Evolutionary conservation across 2,329 filamentous ascomycete genomes (phyloP).

Genomic region (Diaporthe sp.): DNA sequence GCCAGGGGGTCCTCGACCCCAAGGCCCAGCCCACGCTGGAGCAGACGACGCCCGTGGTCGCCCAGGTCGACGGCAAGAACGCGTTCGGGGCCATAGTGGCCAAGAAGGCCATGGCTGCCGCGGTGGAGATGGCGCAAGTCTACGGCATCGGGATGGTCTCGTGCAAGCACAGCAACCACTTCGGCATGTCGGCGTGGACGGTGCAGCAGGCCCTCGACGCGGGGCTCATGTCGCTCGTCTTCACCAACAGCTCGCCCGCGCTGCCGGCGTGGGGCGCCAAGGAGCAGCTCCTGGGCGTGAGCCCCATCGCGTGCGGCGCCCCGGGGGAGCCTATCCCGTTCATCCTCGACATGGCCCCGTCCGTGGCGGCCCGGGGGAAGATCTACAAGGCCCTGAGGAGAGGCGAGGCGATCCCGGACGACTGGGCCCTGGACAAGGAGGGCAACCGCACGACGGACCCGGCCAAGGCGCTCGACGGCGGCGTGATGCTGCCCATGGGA

Average conservation of each 20-base stretch:
- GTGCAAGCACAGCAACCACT: slow-evolving; percentile 84
- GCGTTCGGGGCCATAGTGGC: slow-evolving; percentile 83
- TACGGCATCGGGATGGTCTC: slow-evolving; percentile 83
- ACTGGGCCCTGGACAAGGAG: slow-evolving; percentile 83
- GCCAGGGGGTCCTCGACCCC: slow-evolving; percentile 77
- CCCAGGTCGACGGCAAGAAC: slow-evolving; percentile 75
- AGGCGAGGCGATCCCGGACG: slow-evolving; percentile 77
- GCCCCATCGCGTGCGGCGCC: slow-evolving; percentile 82
- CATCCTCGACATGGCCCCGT: slow-evolving; percentile 82
- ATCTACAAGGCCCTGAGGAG: slow-evolving; percentile 78
- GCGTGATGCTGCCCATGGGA: slow-evolving; percentile 89
- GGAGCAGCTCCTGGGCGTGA: slow-evolving; percentile 79
- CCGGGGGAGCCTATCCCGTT: slow-evolving; percentile 75
- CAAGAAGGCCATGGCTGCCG: slow-evolving; percentile 73
- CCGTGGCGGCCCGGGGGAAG: slow-evolving; percentile 78
- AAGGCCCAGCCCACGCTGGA: slow-evolving; percentile 69
- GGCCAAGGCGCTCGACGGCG: slow-evolving; percentile 73
- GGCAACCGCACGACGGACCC: slow-evolving; percentile 81
- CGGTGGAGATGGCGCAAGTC: slow-evolving; percentile 74
- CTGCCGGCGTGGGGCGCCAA: slow-evolving; percentile 79
- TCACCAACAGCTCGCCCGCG: slow-evolving; percentile 80
- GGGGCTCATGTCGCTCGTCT: slow-evolving; percentile 78
- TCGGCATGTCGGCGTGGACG: slow-evolving; percentile 86
- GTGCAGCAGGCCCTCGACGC: slow-evolving; percentile 83
- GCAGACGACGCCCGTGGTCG: slow-evolving; percentile 79